Evolutionary conservation across 768 basidiomycete genomes (phyloP), one percentile per base, ranked within the genome.

Genomic region (Fomitopsis serialis): DNA sequence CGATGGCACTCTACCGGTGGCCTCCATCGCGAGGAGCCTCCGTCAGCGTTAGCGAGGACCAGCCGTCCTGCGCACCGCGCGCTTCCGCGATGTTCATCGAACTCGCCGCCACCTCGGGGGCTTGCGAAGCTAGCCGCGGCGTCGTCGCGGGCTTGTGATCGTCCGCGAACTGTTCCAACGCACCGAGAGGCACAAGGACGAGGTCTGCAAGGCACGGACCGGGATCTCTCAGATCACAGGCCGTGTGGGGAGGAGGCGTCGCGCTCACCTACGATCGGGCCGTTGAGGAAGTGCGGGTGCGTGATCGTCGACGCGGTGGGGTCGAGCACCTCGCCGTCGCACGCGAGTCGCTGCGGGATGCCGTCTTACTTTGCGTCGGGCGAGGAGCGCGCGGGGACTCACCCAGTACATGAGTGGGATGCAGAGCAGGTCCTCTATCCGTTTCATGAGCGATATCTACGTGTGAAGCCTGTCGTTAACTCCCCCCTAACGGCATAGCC

Each of bases 331-430:
- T 32, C 25, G 24, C 46, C 27, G 27, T 21, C 46, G n/a, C 27
- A 15, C 19, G 46, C 46, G 13, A 48, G 46, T 27, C 46, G 46
- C 46, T 48, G 32, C 19, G 13, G 24, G 12, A 21, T 25, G 46
- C 5, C 19, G 22, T 34, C 11, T 35, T 4, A 32, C 5, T 25
- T 10, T 15, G n/a, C 21, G 27, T 3, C n/a, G 19, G 4, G 24
- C 32, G 25, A 7, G 8, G 27, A 9, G 24, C n/a, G 5, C 17
- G 19, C 5, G 8, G 8, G 46, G 17, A 48, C 46, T 19, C 27
- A 48, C 46, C 46, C 46, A 48, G 25, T 27, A 48, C 46, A 48
- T 48, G 32, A 34, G 17, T 7, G 46, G 46, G 15, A 48, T 48
- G 46, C 46, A 48, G 12, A 48, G 7, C 10, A 15, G 13, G 32